Percentiles rank a stretch among this genome's conserved stretches.
Evolutionary conservation across 2,329 filamentous ascomycete species (phyloP).

Genomic region (Epichloe hybrida): DNA sequence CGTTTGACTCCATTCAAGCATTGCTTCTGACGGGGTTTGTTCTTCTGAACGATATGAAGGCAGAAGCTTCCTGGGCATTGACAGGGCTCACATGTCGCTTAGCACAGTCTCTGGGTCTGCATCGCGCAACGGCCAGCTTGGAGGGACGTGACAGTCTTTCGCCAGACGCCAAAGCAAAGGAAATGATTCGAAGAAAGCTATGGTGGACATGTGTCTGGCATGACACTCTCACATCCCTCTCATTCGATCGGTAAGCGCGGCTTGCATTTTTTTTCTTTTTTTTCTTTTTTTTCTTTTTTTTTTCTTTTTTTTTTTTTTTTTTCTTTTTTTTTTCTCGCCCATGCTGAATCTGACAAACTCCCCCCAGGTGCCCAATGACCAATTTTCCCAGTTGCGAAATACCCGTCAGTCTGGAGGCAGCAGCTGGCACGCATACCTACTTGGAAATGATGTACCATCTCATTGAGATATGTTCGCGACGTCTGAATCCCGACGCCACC

Average conservation of each 20-base stretch:
- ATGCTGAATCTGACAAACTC: background rate
- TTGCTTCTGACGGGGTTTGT: conserved; percentile 50
- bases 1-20: conserved; percentile 52
- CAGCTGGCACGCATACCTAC: conserved; percentile 40
- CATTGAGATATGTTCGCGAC: conserved; percentile 45
- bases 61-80: conserved; percentile 53
- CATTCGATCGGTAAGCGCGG: conserved; percentile 42
- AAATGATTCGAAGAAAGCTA: conserved; percentile 40
- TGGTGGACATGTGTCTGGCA: conserved; percentile 58
- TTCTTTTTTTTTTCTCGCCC: background rate
- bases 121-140: conserved; percentile 29
- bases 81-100: conserved; percentile 50
- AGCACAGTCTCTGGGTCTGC: conserved; percentile 51
- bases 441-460: conserved; percentile 53
- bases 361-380: conserved; percentile 47
- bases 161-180: conserved; percentile 34
- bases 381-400: conserved; percentile 43
- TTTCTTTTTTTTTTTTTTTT: too few species aligned
- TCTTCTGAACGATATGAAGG: conserved; percentile 55
- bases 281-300: too few species aligned
- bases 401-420: conserved; percentile 28
- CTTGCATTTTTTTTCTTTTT: background rate
- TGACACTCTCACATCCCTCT: conserved; percentile 50
- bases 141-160: conserved; percentile 32
- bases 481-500: conserved; percentile 40